Evolutionary conservation across 306 rosid genomes (phyloP), one percentile per base, ranked within the genome.

Genomic region (Psophocarpus tetragonolobus): DNA sequence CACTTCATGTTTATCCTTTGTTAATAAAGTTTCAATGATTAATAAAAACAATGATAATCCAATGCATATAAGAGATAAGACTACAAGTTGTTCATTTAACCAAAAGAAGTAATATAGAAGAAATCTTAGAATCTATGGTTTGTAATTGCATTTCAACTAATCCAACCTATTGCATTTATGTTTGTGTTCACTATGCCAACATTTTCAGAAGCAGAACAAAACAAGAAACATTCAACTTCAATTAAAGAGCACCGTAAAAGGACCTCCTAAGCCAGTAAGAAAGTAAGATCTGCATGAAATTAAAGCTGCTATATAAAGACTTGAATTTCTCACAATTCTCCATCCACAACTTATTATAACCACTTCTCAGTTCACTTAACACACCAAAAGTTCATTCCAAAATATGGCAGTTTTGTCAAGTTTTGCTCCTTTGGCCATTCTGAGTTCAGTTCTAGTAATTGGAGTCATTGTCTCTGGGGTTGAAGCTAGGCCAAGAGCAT

Each of bases 401-500:
- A 71, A 84, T n/a, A 61, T 85, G 86, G 79, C 75, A 14, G 0
- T 1, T 14, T 17, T 39, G 27, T 73, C 81, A 70, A 29, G 71
- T 54, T 81, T 56, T 29, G 29, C 5, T 17, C 32, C 38, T 20
- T 33, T 67, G 24, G 15, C 36, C 4, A 10, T 73, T 51, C 36
- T 86, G 2, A 26, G 68, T 82, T 11, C 45, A 11, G 73, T 75
- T 24, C 1, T 35, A 0, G 23, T 63, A 12, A 1, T 68, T 76
- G 81, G 77, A 8, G 51, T 10, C 32, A 27, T 29, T 21, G 66
- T 65, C 9, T 30, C 24, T 17, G 76, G n/a, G 9, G 82, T 39
- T 45, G 87, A 74, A 54, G 84, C 53, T 0, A 56, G 29, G 30
- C 79, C 79, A 51, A 85, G 88, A 36, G 88, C 93, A 9, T 90